Evolutionary conservation across 2,329 filamentous ascomycete genomes (phyloP).

Genomic region (Thelonectria rubi): DNA sequence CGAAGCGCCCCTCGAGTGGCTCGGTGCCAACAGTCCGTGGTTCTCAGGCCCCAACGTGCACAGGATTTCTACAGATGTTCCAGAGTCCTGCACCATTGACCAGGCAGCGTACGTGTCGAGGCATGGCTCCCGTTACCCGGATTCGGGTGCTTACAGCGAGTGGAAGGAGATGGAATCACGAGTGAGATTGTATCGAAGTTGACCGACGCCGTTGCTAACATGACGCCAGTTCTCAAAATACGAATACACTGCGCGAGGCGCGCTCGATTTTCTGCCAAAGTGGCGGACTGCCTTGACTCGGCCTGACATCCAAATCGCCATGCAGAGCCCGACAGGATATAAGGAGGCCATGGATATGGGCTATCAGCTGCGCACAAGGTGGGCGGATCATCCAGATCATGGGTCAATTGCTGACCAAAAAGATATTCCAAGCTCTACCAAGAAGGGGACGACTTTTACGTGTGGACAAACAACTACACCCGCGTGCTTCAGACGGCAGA

Average conservation of each 20-base stretch:
- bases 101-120: conserved; percentile 67
- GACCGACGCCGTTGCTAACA: not conserved
- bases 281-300: conserved; percentile 68
- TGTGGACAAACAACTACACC: conserved; percentile 74
- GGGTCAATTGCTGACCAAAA: not conserved
- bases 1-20: conserved; percentile 16
- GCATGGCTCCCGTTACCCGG: conserved; percentile 71
- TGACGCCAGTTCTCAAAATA: conserved; percentile 58
- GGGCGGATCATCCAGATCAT: not conserved
- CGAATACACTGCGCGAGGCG: conserved; percentile 61
- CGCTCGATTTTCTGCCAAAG: conserved; percentile 63
- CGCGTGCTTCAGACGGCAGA: conserved; percentile 70
- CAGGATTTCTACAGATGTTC: conserved; percentile 62
- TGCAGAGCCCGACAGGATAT: conserved; percentile 68
- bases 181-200: conserved; percentile 41
- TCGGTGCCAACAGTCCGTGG: conserved; percentile 24
- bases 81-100: conserved; percentile 66
- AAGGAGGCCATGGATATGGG: conserved; percentile 68
- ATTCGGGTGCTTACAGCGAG: conserved; percentile 64
- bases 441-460: conserved; percentile 60
- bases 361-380: conserved; percentile 58
- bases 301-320: conserved; percentile 64
- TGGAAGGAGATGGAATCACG: conserved; percentile 61
- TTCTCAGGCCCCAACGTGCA: conserved; percentile 61
- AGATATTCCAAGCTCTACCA: conserved; percentile 60